Percentiles rank a stretch among this genome's conserved stretches.
Conservation (phyloP, 306 rosid genomes). For the Cyclanthera cordifolia region DNA sequence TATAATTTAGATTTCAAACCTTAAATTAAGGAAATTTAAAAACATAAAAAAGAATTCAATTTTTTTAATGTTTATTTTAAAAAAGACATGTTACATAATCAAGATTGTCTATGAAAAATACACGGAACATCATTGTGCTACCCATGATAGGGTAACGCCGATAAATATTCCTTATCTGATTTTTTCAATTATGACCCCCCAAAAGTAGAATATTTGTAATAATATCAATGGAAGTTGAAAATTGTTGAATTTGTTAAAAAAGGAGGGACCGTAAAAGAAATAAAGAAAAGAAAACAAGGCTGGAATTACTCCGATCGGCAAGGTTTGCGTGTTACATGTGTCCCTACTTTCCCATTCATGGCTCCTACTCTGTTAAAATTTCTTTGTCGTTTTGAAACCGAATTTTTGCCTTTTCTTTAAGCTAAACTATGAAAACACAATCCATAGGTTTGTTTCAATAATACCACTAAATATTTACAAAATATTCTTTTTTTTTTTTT, state of each 20-base stretch:
- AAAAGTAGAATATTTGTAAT: conserved; percentile 6
- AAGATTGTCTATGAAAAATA: conserved; percentile 17
- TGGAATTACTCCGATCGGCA: conserved; percentile 28
- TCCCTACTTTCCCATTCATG: conserved; percentile 38
- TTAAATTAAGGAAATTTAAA: no score
- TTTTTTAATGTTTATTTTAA: no score
- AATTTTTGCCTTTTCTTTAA: background rate
- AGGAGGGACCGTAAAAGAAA: conserved; percentile 17
- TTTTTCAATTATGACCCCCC: background rate
- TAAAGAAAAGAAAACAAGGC: conserved; percentile 20
- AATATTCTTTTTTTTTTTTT: no score
- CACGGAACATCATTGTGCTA: conserved; percentile 18
- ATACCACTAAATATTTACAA: no score
- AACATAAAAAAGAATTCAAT: no score
- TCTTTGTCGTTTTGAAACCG: conserved; percentile 14
- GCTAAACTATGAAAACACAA: no score
- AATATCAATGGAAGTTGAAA: background rate
- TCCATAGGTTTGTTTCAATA: no score
- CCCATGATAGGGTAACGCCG: background rate
- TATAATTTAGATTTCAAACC: no score
- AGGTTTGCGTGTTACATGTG: conserved; percentile 61
- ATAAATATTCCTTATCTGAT: background rate
- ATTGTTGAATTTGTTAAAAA: conserved; percentile 6
- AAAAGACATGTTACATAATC: conserved; percentile 12
- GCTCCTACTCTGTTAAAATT: conserved; percentile 34